Percentiles rank a stretch among this genome's conserved stretches.
Evolutionary conservation across 352 stramenopile genomes (phyloP).

Genomic region (Phytopythium ostracodes): DNA sequence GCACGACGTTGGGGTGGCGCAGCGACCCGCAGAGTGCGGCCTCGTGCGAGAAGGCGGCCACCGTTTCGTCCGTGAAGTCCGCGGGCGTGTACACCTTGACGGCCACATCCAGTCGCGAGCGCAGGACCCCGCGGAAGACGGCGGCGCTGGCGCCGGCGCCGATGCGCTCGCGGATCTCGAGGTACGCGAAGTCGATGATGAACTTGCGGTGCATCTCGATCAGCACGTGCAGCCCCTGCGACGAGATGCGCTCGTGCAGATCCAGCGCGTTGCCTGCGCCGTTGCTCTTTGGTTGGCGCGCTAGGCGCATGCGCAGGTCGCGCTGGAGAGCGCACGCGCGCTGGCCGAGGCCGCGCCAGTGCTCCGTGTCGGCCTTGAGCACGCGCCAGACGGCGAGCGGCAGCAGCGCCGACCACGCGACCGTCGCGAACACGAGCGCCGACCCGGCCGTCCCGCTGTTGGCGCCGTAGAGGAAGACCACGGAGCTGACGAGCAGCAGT

Average conservation of each 20-base stretch:
- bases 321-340: conserved; percentile 51
- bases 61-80: conserved; percentile 48
- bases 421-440: conserved; percentile 16
- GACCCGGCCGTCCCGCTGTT: neutral
- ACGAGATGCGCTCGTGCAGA: conserved; percentile 54
- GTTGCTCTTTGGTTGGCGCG: conserved; percentile 21
- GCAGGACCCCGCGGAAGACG: conserved; percentile 60
- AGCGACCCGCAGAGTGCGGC: conserved; percentile 66
- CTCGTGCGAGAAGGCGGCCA: conserved; percentile 82
- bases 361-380: conserved; percentile 61
- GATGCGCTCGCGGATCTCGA: conserved; percentile 42
- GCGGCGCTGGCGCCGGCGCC: conserved; percentile 48
- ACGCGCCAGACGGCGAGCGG: conserved; percentile 72
- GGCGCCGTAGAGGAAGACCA: conserved; percentile 28
- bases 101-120: conserved; percentile 49
- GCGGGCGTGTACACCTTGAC: conserved; percentile 78
- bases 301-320: neutral
- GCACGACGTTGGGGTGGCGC: conserved; percentile 76
- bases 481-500: conserved; percentile 35
- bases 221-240: conserved; percentile 54
- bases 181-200: conserved; percentile 62
- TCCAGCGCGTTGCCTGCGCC: conserved; percentile 22
- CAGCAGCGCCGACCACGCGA: conserved; percentile 41
- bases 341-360: conserved; percentile 63
- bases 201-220: conserved; percentile 68